phyloP scores from a whole-genome alignment of 2,329 filamentous ascomycete genomes.

The Talaromyces islandicus region DNA sequence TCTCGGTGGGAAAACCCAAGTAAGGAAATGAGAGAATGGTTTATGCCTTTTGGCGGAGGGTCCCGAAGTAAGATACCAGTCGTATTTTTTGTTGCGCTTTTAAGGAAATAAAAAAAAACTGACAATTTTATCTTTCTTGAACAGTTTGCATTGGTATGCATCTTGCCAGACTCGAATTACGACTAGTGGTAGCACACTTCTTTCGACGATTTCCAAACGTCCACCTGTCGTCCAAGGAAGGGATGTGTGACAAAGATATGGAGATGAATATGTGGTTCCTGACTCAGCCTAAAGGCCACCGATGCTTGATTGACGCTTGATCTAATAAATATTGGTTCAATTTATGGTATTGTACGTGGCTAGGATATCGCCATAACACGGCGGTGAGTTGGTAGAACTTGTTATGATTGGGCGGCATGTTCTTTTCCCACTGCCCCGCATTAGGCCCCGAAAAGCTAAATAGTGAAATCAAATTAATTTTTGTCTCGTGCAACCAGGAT shows the following conservation, averaged over 20 bases:
- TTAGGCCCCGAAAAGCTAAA: not conserved
- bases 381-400: not conserved
- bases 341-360: not conserved
- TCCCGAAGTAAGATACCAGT: constrained; percentile 39
- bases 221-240: constrained; percentile 7
- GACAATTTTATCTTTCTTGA: not conserved
- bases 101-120: not conserved
- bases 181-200: constrained; percentile 45
- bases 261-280: constrained; percentile 39
- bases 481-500: not conserved
- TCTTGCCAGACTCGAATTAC: constrained; percentile 54
- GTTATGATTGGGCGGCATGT: not conserved
- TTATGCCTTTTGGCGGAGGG: constrained; percentile 63
- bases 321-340: not conserved
- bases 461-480: not conserved
- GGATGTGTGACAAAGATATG: constrained; percentile 30
- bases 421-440: not conserved
- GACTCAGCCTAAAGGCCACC: constrained; percentile 34
- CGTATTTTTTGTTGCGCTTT: not conserved
- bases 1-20: constrained; percentile 41
- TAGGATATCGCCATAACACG: not conserved
- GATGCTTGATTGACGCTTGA: constrained; percentile 26
- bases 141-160: constrained; percentile 59
- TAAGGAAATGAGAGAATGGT: constrained; percentile 44
- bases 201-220: constrained; percentile 28